Base-by-base conservation (phyloP, 2,329 filamentous ascomycete genomes). In the Xylaria arbuscula region DNA sequence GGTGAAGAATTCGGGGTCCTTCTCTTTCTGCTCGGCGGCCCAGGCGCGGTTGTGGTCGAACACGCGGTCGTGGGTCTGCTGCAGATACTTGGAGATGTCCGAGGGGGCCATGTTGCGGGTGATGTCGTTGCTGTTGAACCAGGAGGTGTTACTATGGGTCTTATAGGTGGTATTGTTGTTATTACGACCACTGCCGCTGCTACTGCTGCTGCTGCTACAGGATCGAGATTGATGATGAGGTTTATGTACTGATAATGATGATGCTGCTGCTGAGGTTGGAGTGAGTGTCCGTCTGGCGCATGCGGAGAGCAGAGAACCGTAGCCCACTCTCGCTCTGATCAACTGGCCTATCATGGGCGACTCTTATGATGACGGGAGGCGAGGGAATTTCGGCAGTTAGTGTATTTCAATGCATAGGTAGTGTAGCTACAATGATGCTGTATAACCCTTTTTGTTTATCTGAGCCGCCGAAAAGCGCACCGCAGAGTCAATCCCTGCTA, bases 41-140 rank as follows among this genome's bases (percentile, higher is more conserved):
- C 90, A 93, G 63, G 83, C 82, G 71, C 83, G 82, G 83, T 92
- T 93, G 84, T 88, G 87, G 73, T 90, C 87, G 74, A 93, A 92
- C 75, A 92, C 86, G 68, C 85, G 84, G 75, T 90, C 87, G 79
- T 92, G 90, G 74, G 84, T 85, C 81, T 90, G 83, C 80, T 86
- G 81, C 68, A 91, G 86, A 77, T 91, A 90, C 70, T 80, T 79
- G 70, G 80, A 78, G 71, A 87, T 83, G 67, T 86, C 83, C 8
- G 70, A 68, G 28, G 72, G 57, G 0, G 75, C 71, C 75, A 76
- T 77, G 69, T 64, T 59, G 71, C 67, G 67, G 62, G 67, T 73
- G 64, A 32, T 48, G 22, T 59, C 36, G 32, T 57, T 40, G 61
- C 19, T 34, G 50, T 34, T 63, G 54, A 42, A n/a, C 42, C 64